Percentiles rank a stretch among this genome's conserved stretches.
Conservation (phyloP, 306 rosid genomes). For the Cajanus cajan region DNA sequence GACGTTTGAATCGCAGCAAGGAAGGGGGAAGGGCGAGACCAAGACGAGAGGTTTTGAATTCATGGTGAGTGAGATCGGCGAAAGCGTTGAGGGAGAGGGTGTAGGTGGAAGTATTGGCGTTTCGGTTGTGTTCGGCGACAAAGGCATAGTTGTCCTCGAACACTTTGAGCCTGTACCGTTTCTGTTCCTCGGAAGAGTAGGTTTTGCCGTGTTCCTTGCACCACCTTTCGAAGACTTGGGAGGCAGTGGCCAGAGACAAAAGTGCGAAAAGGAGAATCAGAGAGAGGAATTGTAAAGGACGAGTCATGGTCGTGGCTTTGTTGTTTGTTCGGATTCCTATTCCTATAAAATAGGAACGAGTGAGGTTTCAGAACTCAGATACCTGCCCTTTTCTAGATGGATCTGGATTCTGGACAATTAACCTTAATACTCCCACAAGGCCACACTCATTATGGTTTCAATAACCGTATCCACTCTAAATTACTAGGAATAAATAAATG, state of each 20-base stretch:
- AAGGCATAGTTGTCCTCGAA: conserved; percentile 66
- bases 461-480: too few species aligned
- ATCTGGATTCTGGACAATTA: too few species aligned
- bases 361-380: too few species aligned
- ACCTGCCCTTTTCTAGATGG: too few species aligned
- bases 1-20: conserved; percentile 28
- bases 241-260: conserved; percentile 30
- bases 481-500: neutral
- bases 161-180: conserved; percentile 53
- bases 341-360: too few species aligned
- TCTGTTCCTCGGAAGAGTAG: conserved; percentile 59
- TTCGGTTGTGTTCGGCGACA: conserved; percentile 51
- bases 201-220: conserved; percentile 61
- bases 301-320: too few species aligned
- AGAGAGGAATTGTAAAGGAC: conserved; percentile 9
- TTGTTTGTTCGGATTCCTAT: too few species aligned
- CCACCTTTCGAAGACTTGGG: conserved; percentile 59
- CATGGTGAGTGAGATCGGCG: conserved; percentile 83
- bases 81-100: conserved; percentile 76
- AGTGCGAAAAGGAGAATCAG: conserved; percentile 27
- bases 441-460: too few species aligned
- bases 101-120: conserved; percentile 52
- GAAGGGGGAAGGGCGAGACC: conserved; percentile 59
- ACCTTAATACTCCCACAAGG: neutral
- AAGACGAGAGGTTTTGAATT: conserved; percentile 77